phyloP scores from a whole-genome alignment of 805 yeast species.

The Candida chilensis region DNA sequence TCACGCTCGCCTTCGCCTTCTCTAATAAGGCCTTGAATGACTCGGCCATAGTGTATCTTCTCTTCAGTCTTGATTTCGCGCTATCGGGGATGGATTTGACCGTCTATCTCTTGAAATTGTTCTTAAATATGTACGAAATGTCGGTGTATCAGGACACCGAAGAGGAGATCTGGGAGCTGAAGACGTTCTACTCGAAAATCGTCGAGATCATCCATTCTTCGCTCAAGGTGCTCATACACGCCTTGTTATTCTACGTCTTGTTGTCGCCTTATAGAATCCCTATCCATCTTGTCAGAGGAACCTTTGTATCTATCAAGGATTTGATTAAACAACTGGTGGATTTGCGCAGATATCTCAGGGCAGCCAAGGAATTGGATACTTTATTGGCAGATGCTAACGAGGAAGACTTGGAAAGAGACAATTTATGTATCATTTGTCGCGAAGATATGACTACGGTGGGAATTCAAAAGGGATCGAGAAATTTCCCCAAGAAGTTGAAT shows the following conservation, averaged over 20 bases:
- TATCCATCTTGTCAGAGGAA: slow-evolving; percentile 15
- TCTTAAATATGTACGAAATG: slow-evolving; percentile 50
- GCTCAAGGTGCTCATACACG: slow-evolving; percentile 34
- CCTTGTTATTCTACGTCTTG: slow-evolving; percentile 36
- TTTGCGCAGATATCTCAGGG: slow-evolving; percentile 28
- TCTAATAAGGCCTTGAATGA: slow-evolving; percentile 46
- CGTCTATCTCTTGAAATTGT: slow-evolving; percentile 32
- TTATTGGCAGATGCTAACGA: slow-evolving; percentile 54
- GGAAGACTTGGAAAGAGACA: slow-evolving; percentile 52
- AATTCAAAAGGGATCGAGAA: slow-evolving; percentile 24
- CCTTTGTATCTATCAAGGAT: slow-evolving; percentile 13
- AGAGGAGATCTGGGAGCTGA: slow-evolving; percentile 69
- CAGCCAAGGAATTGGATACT: slow-evolving; percentile 52
- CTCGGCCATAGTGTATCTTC: slow-evolving; percentile 46
- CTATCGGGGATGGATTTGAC: slow-evolving; percentile 48
- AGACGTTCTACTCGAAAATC: slow-evolving; percentile 47
- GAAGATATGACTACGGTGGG: slow-evolving; percentile 66
- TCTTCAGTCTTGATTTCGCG: slow-evolving; percentile 73
- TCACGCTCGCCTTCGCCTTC: slow-evolving; percentile 40
- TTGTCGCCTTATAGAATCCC: slow-evolving; percentile 18
- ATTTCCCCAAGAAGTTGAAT: slow-evolving; percentile 61
- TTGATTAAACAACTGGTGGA: slow-evolving; percentile 21
- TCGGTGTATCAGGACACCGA: slow-evolving; percentile 33
- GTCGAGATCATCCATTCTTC: slow-evolving; percentile 45
- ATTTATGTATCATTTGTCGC: slow-evolving; percentile 76